Percentiles rank a stretch among this genome's conserved stretches.
Evolutionary conservation across 2,329 filamentous ascomycete genomes (phyloP).

Genomic region (Fusarium sp.): DNA sequence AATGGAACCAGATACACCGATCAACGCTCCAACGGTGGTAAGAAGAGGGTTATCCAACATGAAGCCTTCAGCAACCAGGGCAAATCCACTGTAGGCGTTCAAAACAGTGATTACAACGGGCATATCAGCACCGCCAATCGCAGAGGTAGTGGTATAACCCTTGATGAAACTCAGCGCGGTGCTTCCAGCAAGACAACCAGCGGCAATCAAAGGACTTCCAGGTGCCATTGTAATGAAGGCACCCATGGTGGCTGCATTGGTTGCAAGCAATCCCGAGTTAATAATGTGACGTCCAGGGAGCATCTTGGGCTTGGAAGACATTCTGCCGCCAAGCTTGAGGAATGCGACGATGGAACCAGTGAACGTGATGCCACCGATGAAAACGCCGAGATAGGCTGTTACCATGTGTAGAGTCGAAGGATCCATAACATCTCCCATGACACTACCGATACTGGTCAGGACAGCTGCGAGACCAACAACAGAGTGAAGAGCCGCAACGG

Average conservation of each 20-base stretch:
- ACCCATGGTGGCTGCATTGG: constrained; percentile 86
- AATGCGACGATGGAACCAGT: constrained; percentile 93
- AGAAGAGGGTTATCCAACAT: constrained; percentile 91
- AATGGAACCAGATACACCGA: constrained; percentile 90
- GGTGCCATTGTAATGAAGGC: constrained; percentile 86
- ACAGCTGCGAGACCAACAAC: constrained; percentile 92
- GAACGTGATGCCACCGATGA: constrained; percentile 91
- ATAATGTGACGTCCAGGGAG: constrained; percentile 81
- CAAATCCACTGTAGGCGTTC: constrained; percentile 92
- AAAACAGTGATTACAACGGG: constrained; percentile 91
- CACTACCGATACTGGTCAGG: constrained; percentile 87
- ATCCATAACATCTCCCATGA: constrained; percentile 79
- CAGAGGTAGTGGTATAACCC: constrained; percentile 87
- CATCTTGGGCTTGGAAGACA: constrained; percentile 81
- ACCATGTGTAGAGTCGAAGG: constrained; percentile 85
- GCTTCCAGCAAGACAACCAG: constrained; percentile 81
- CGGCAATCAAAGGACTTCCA: constrained; percentile 82
- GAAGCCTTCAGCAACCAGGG: constrained; percentile 88
- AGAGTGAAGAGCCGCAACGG: constrained; percentile 88
- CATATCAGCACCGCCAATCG: constrained; percentile 95
- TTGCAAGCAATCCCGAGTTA: constrained; percentile 80
- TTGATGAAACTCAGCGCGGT: constrained; percentile 85
- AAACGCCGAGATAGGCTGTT: constrained; percentile 85
- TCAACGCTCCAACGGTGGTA: constrained; percentile 87
- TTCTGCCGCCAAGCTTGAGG: constrained; percentile 84